Conservation (phyloP, 148 eudicot genomes). For the Vaccinium vitisidaea region DNA sequence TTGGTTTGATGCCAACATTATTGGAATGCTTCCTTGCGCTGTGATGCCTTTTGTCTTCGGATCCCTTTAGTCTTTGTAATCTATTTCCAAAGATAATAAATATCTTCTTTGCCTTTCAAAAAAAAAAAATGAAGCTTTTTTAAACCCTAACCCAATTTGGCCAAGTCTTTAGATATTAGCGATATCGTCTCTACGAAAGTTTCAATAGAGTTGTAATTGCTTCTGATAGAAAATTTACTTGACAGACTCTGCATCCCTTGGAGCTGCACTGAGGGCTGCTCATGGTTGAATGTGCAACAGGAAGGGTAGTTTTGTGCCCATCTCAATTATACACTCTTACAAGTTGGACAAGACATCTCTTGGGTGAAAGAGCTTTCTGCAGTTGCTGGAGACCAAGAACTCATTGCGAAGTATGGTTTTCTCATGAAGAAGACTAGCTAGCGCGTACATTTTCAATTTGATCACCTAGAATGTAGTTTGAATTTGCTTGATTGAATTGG, state of each 20-base stretch:
- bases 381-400: slow-evolving; percentile 61
- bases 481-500: too few species aligned
- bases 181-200: neutral
- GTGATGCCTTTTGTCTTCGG: too few species aligned
- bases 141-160: neutral
- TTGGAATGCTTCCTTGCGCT: too few species aligned
- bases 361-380: slow-evolving; percentile 52
- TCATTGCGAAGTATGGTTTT: slow-evolving; percentile 57
- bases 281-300: slow-evolving; percentile 90
- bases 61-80: too few species aligned
- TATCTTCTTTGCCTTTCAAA: too few species aligned
- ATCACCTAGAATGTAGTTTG: too few species aligned
- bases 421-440: slow-evolving; percentile 64
- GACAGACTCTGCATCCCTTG: slow-evolving; percentile 84
- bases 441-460: slow-evolving; percentile 4
- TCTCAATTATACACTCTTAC: slow-evolving; percentile 53
- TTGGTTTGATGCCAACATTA: too few species aligned
- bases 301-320: slow-evolving; percentile 69
- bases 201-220: neutral
- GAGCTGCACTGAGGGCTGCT: slow-evolving; percentile 89
- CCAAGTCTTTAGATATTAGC: neutral
- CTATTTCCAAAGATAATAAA: too few species aligned
- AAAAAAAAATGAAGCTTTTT: neutral
- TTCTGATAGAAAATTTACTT: neutral
- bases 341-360: slow-evolving; percentile 66